Conservation (phyloP, 768 basidiomycete species). For the Tylopilus sp. region DNA sequence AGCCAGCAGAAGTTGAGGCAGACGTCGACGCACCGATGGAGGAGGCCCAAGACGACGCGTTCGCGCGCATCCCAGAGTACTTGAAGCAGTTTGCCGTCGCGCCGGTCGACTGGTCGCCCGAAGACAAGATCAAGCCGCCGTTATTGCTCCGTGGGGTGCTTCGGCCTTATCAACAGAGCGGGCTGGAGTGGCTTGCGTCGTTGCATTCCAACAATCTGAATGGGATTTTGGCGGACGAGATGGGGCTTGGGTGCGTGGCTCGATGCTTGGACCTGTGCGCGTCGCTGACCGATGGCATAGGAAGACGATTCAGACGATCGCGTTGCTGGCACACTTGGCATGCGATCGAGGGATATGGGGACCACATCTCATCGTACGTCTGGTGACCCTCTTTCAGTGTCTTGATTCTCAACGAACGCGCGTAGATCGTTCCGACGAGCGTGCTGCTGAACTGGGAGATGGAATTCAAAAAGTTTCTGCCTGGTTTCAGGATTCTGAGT, state of each 20-base stretch:
- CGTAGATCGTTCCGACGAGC: slow-evolving; percentile 82
- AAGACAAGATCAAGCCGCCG: slow-evolving; percentile 56
- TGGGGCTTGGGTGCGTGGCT: slow-evolving; percentile 92
- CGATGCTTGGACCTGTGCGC: no score
- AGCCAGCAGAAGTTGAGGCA: not conserved
- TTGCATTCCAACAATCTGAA: slow-evolving; percentile 78
- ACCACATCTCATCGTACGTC: slow-evolving; percentile 77
- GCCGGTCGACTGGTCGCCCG: slow-evolving; percentile 63
- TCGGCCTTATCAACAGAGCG: slow-evolving; percentile 90
- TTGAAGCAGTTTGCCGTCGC: slow-evolving; percentile 69
- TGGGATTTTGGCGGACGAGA: slow-evolving; percentile 88
- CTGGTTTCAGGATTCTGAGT: slow-evolving; percentile 80
- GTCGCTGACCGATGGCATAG: slow-evolving; percentile 38
- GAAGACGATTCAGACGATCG: slow-evolving; percentile 95
- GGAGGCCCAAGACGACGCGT: slow-evolving; percentile 34
- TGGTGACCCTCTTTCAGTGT: not conserved
- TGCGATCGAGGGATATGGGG: slow-evolving; percentile 91
- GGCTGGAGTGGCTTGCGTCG: slow-evolving; percentile 91
- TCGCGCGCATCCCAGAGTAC: slow-evolving; percentile 47
- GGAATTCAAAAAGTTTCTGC: slow-evolving; percentile 96
- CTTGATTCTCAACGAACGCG: not conserved
- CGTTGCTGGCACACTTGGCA: slow-evolving; percentile 88
- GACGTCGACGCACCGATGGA: slow-evolving; percentile 33
- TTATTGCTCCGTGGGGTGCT: slow-evolving; percentile 82
- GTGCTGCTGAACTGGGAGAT: slow-evolving; percentile 95